Base-by-base conservation (phyloP, 2,329 filamentous ascomycete species). In the Clarireedia sp. region DNA sequence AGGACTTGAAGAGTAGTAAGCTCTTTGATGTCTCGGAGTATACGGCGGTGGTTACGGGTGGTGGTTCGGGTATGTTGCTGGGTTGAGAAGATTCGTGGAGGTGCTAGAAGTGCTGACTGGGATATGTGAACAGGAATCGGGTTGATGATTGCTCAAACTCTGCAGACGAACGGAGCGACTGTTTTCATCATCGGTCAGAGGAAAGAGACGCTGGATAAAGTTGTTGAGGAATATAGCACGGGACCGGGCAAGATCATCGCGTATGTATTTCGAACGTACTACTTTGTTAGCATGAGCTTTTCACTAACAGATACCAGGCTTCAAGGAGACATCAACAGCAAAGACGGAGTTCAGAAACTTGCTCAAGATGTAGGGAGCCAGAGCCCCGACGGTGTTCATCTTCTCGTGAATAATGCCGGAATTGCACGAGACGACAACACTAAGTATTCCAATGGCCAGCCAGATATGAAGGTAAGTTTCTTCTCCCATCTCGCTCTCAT, bases 301-400 rank as follows among this genome's bases (percentile, higher is more conserved):
- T 12, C 40, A 29, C 51, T 36, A 48, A 19, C 5, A 46, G 14
- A 48, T 14, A 3, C 21, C n/a, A 62, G 58, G n/a, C 69, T 77
- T 6, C 72, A 76, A 0, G 78, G 75, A 55, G 81, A 85, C 64
- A 75, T 85, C 0, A 80, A 78, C 5, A 75, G 76, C 51, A 85
- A 85, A 65, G 72, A 75, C 1, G 78, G 81, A 73, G 12, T 70
- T 70, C 36, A 76, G 77, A 48, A 82, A n/a, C 23, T 48, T 6
- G 41, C 41, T 1, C 17, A 44, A 23, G 41, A 24, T 5, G 41
- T 44, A 3, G 41, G 21, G 9, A 44, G 41, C 41, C 14, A 48
- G 29, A 48, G 85, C 63, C 68, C 74, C 1, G 74, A 76, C 48
- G 73, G 78, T 62, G 75, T 86, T 60, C 78, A 81, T 58, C 75